These are phyloP conservation scores for Colletotrichum spinosum DNA, from an alignment of 2,329 filamentous ascomycete genomes.

Conservation along the genomic window DNA sequence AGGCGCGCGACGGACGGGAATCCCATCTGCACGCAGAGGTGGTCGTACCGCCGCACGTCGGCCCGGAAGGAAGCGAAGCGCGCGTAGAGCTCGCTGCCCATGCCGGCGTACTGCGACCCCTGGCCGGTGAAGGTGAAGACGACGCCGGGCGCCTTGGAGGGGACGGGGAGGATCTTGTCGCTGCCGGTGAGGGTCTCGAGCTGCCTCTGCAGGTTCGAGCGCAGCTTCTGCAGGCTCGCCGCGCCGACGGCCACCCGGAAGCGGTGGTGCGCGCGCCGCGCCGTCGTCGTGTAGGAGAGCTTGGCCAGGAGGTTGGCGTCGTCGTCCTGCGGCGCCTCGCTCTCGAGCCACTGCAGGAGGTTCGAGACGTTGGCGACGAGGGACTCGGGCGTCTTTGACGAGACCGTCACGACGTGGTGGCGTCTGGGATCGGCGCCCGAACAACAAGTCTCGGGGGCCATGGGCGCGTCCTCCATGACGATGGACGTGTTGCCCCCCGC, in stretches of 20 bases:
- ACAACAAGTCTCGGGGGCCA: conserved; percentile 46
- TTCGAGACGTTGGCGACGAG: conserved; percentile 69
- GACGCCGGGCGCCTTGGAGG: conserved; percentile 57
- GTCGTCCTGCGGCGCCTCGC: conserved; percentile 63
- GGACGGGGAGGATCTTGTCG: conserved; percentile 56
- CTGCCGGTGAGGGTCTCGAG: conserved; percentile 54
- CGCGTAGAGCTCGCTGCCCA: conserved; percentile 63
- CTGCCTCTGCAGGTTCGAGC: conserved; percentile 36
- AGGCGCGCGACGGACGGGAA: conserved; percentile 68
- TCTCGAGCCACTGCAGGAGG: conserved; percentile 61
- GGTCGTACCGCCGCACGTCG: conserved; percentile 68
- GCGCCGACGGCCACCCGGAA: conserved; percentile 57
- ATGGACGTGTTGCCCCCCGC: conserved; percentile 79
- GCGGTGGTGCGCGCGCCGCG: conserved; percentile 66
- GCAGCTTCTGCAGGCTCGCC: conserved; percentile 54
- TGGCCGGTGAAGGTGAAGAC: conserved; percentile 69
- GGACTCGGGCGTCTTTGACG: conserved; percentile 66
- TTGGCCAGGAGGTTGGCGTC: conserved; percentile 65
- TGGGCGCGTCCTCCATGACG: conserved; percentile 71
- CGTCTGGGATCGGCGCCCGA: conserved; percentile 42
- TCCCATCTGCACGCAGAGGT: conserved; percentile 58
- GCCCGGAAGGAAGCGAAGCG: conserved; percentile 61
- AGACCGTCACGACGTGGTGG: conserved; percentile 69
- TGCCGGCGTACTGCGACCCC: conserved; percentile 64
- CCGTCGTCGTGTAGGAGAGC: conserved; percentile 76